phyloP scores from a whole-genome alignment of 1,284 basidiomycete species.

The Ganoderma lingzhi region DNA sequence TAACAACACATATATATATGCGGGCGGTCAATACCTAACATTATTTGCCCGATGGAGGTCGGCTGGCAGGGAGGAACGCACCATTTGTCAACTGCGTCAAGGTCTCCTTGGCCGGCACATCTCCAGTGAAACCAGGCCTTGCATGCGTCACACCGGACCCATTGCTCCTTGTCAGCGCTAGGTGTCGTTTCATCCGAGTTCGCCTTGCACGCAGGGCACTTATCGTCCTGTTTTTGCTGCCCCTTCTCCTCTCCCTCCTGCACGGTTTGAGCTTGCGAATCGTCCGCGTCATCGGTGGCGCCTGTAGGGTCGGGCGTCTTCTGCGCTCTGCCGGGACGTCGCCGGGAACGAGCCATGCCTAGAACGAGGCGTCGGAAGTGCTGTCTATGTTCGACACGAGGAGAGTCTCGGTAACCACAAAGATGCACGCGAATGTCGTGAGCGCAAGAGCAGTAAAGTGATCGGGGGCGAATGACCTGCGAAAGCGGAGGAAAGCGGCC shows the following conservation, averaged over 20 bases:
- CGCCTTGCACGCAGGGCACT: conserved; percentile 37
- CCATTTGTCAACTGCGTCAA: conserved; percentile 70
- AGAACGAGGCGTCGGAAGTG: not conserved
- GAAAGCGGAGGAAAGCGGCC: conserved; percentile 20
- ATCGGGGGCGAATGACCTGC: conserved; percentile 11
- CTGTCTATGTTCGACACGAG: conserved; percentile 1
- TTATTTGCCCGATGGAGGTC: not conserved
- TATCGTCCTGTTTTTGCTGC: conserved; percentile 31
- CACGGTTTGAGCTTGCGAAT: conserved; percentile 22
- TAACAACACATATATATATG: not conserved
- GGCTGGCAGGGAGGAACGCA: conserved; percentile 33
- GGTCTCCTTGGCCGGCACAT: conserved; percentile 74
- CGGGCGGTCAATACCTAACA: not conserved
- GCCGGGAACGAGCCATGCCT: conserved; percentile 38
- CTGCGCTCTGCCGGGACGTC: conserved; percentile 34
- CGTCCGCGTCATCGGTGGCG: conserved; percentile 27
- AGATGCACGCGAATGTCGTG: conserved; percentile 10
- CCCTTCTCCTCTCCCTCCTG: conserved; percentile 22
- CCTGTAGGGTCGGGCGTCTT: conserved; percentile 37
- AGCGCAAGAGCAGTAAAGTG: conserved; percentile 3
- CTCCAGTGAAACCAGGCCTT: conserved; percentile 86
- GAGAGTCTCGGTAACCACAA: not conserved
- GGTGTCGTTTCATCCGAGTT: conserved; percentile 16
- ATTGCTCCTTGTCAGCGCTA: conserved; percentile 64
- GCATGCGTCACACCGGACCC: conserved; percentile 81